Evolutionary conservation across 2,329 filamentous ascomycete genomes (phyloP).

Genomic region (Chaetomiaceae sp.): DNA sequence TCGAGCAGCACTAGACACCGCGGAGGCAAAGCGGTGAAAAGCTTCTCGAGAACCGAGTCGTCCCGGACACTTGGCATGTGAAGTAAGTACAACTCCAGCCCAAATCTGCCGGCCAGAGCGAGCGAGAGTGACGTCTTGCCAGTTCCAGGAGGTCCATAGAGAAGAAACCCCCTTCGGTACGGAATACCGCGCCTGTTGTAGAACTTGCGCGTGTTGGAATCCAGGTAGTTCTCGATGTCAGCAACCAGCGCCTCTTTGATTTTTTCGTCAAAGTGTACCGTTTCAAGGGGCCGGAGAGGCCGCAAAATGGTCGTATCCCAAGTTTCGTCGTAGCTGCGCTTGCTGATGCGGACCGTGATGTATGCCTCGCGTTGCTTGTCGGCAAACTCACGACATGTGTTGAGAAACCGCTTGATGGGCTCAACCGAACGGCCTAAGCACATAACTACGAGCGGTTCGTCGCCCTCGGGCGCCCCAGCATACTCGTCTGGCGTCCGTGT

Average conservation of each 20-base stretch:
- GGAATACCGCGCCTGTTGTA: slow-evolving; percentile 71
- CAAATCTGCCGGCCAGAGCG: slow-evolving; percentile 64
- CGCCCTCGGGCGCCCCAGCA: slow-evolving; percentile 32
- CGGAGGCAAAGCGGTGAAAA: slow-evolving; percentile 33
- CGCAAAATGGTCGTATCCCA: slow-evolving; percentile 38
- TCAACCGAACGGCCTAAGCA: slow-evolving; percentile 42
- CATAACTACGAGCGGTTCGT: slow-evolving; percentile 38
- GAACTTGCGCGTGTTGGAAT: slow-evolving; percentile 54
- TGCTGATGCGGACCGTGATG: slow-evolving; percentile 35
- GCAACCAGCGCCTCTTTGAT: slow-evolving; percentile 60
- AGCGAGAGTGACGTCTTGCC: slow-evolving; percentile 75
- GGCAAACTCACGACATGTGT: slow-evolving; percentile 44
- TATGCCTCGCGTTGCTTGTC: slow-evolving; percentile 35
- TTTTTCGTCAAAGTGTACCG: slow-evolving; percentile 36
- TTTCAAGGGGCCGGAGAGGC: slow-evolving; percentile 33
- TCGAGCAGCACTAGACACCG: slow-evolving; percentile 49
- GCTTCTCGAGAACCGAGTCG: slow-evolving; percentile 30
- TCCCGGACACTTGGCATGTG: slow-evolving; percentile 52
- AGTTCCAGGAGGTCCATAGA: slow-evolving; percentile 69
- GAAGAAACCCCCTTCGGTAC: slow-evolving; percentile 67
- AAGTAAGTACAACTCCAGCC: slow-evolving; percentile 70
- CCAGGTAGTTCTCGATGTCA: slow-evolving; percentile 65
- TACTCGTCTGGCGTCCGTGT: slow-evolving; percentile 32
- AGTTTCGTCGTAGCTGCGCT: slow-evolving; percentile 26
- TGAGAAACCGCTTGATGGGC: slow-evolving; percentile 44